A percentile compares a stretch with the other conserved stretches of the same genome.
phyloP scores from a whole-genome alignment of 2,329 filamentous ascomycete genomes.

The Colletotrichum tamarilloi region DNA sequence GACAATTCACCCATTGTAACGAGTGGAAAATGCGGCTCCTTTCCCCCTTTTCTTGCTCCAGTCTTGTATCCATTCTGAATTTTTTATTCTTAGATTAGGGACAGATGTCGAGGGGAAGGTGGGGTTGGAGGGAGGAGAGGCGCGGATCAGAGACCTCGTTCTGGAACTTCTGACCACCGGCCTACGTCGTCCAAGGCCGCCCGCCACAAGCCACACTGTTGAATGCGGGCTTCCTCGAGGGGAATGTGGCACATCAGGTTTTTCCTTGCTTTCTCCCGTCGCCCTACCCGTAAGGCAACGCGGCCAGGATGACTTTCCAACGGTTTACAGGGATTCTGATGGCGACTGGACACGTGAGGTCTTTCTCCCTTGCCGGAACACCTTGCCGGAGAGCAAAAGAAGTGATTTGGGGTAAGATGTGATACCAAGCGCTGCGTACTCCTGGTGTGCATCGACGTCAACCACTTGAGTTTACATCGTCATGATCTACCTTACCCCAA shows the following conservation, averaged over 20 bases:
- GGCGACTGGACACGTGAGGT: not conserved
- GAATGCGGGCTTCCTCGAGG: not conserved
- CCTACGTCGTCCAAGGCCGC: slow-evolving; percentile 28
- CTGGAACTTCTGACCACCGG: not conserved
- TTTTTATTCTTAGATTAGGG: not conserved
- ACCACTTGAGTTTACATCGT: slow-evolving; percentile 1
- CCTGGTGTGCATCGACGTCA: not conserved
- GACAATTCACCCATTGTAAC: not conserved
- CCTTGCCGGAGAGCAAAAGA: not conserved
- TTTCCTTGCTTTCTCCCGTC: not conserved
- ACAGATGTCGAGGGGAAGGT: not conserved
- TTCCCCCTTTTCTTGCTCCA: not conserved
- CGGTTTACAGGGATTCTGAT: not conserved
- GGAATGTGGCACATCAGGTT: not conserved
- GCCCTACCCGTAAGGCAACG: not conserved
- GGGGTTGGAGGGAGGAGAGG: not conserved
- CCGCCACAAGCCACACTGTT: not conserved
- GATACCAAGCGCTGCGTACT: not conserved
- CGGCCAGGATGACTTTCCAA: not conserved
- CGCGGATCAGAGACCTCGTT: slow-evolving; percentile 2
- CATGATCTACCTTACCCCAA: not conserved
- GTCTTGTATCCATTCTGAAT: not conserved
- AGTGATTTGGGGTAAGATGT: not conserved
- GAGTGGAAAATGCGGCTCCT: slow-evolving; percentile 20
- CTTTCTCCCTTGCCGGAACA: not conserved